Evolutionary conservation across 371 early-diverging fungal genomes (phyloP), one percentile per base, ranked within the genome.

Genomic region (Mucor piriformis): DNA sequence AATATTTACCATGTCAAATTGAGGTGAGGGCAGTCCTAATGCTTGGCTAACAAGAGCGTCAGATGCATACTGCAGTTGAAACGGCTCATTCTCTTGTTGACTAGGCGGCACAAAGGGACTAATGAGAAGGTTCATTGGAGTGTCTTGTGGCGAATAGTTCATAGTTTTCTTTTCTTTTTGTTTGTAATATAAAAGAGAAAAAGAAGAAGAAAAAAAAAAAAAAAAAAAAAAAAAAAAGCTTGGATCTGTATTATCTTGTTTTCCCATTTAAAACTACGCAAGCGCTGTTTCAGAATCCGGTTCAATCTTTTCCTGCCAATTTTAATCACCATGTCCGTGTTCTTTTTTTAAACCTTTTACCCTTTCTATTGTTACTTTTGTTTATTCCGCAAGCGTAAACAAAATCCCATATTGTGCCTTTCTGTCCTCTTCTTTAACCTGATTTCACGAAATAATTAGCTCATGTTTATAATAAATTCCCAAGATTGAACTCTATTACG

Each of bases 41-140:
- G 38, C 38, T 7, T 42, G 56, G 50, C 24, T 55, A 43, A 8
- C 29, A 4, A 29, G 8, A 8, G 29, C 29, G 27, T 25, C 18
- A 5, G 49, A 21, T 18, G 7, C 18, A n/a, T 16, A 49, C 0
- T 49, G 18, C 7, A 49, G 16, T 32, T 49, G 58, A 15, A 12
- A 13, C 3, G 34, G 25, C 6, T 24, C 29, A 50, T 27, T n/a
- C 7, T 50, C 29, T 6, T 18, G 3, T n/a, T 42, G 8, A 32
- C 32, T 49, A 50, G 40, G 18, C 18, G 63, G 57, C 13, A 56
- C 46, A 50, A 62, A 62, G 20, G 63, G 51, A 21, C 63, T 62
- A 37, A 35, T 50, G 37, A 62, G 50, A 12, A 57, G 49, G 24
- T 62, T 62, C 63, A 62, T 62, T 10, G 54, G 20, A 21, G 33